phyloP scores from a whole-genome alignment of 139 green algal species.

The Chlorella sp. region DNA sequence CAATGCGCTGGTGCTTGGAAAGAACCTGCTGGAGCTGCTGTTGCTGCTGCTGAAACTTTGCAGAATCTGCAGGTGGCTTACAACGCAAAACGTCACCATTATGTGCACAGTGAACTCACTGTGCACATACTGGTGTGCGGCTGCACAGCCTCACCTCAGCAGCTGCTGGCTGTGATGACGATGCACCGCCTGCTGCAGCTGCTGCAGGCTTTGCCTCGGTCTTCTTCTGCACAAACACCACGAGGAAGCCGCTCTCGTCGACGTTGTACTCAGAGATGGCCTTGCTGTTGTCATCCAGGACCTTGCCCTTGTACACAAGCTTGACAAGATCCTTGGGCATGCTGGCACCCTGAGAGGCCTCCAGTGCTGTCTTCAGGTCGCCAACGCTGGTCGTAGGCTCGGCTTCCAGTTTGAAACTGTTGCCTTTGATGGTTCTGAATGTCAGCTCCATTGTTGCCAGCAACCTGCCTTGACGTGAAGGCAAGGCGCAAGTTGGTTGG shows the following conservation, averaged over 20 bases:
- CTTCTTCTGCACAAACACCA: constrained; percentile 90
- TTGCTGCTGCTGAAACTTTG: no score
- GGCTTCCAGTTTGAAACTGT: constrained; percentile 68
- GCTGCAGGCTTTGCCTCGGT: constrained; percentile 10
- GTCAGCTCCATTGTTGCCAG: constrained; percentile 95
- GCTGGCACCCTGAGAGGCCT: constrained; percentile 16
- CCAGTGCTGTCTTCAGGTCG: constrained; percentile 29
- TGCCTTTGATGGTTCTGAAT: constrained; percentile 79
- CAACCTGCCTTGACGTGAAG: no score
- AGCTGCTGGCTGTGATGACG: constrained; percentile 26
- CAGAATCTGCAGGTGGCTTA: no score
- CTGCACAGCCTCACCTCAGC: constrained; percentile 11
- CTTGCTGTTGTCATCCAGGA: constrained; percentile 78
- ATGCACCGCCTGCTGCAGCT: constrained; percentile 12
- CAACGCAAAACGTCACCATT: no score
- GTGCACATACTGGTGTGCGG: no score
- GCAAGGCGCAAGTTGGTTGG: no score
- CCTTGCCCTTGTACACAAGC: constrained; percentile 56
- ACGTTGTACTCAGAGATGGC: constrained; percentile 68
- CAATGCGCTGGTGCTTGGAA: no score
- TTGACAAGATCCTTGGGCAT: constrained; percentile 30
- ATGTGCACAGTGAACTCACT: no score
- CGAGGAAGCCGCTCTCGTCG: constrained; percentile 81
- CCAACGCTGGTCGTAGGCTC: constrained; percentile 60
- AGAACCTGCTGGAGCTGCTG: no score